Conservation (phyloP, 2,329 filamentous ascomycete genomes). For the Piedraia hortae region DNA sequence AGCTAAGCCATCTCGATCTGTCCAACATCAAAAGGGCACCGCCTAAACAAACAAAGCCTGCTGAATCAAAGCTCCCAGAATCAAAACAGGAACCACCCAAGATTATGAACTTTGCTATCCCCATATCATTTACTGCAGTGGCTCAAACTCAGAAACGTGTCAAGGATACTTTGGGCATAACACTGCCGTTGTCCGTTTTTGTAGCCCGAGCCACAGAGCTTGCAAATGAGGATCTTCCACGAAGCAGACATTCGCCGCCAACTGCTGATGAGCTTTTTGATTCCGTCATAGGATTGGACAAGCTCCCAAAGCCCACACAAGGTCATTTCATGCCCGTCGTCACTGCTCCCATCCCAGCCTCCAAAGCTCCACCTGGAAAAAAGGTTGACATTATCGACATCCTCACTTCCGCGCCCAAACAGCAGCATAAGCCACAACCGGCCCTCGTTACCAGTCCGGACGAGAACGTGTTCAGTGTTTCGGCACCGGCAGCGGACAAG, state of each 20-base stretch:
- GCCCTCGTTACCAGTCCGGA: slow-evolving; percentile 15
- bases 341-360: slow-evolving; percentile 21
- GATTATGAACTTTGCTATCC: slow-evolving; percentile 35
- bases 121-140: slow-evolving; percentile 54
- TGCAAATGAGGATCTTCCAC: slow-evolving; percentile 66
- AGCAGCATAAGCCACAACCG: slow-evolving; percentile 6
- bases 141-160: slow-evolving; percentile 58
- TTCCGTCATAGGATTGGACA: slow-evolving; percentile 47
- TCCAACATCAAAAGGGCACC: slow-evolving; percentile 70
- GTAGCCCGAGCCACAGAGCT: slow-evolving; percentile 59
- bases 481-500: slow-evolving; percentile 54
- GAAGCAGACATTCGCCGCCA: slow-evolving; percentile 33
- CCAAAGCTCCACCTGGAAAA: slow-evolving; percentile 15
- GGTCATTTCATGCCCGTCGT: slow-evolving; percentile 50
- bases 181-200: slow-evolving; percentile 63
- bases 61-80: too few relatives aligned
- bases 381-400: slow-evolving; percentile 62
- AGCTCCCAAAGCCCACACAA: slow-evolving; percentile 22
- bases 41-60: slow-evolving; percentile 18
- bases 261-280: slow-evolving; percentile 69
- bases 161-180: slow-evolving; percentile 47
- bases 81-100: slow-evolving; percentile 15
- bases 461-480: slow-evolving; percentile 56
- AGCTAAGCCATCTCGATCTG: slow-evolving; percentile 64
- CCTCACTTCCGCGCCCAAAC: slow-evolving; percentile 25